These are phyloP conservation scores for Tulasnella calospora DNA, from an alignment of 768 basidiomycete species.

Conservation along the genomic window DNA sequence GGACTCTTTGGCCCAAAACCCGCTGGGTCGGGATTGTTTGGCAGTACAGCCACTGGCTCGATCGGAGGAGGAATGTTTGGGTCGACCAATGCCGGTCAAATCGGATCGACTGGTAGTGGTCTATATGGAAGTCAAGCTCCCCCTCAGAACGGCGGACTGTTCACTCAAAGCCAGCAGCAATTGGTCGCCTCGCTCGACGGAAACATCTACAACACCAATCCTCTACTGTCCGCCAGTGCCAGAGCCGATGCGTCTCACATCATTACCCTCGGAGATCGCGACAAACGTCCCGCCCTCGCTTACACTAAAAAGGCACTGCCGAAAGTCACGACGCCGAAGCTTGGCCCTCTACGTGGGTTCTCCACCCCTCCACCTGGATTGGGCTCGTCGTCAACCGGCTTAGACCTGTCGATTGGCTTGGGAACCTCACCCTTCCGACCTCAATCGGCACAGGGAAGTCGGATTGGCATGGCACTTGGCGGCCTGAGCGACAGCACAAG, in stretches of 20 bases:
- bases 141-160: constrained; percentile 6
- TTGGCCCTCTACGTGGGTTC: constrained; percentile 36
- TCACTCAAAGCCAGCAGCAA: constrained; percentile 43
- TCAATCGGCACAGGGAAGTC: constrained; percentile 3
- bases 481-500: constrained; percentile 20
- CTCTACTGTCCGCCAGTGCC: constrained; percentile 37
- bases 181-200: constrained; percentile 86
- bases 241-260: constrained; percentile 30
- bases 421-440: constrained; percentile 12
- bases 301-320: constrained; percentile 27
- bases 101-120: constrained; percentile 44
- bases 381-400: constrained; percentile 23
- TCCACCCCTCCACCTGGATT: constrained; percentile 32
- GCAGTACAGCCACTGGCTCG: neutral
- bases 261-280: constrained; percentile 27
- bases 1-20: constrained; percentile 19
- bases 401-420: neutral
- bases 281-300: constrained; percentile 32
- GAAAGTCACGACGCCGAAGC: constrained; percentile 31
- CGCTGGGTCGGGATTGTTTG: constrained; percentile 15
- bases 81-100: constrained; percentile 31
- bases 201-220: constrained; percentile 42
- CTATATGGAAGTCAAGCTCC: constrained; percentile 37
- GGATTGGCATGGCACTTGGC: constrained; percentile 16
- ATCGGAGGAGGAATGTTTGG: constrained; percentile 41